Evolutionary conservation across 768 basidiomycete genomes (phyloP).

Genomic region (Chalciporus sphaerocephalus): DNA sequence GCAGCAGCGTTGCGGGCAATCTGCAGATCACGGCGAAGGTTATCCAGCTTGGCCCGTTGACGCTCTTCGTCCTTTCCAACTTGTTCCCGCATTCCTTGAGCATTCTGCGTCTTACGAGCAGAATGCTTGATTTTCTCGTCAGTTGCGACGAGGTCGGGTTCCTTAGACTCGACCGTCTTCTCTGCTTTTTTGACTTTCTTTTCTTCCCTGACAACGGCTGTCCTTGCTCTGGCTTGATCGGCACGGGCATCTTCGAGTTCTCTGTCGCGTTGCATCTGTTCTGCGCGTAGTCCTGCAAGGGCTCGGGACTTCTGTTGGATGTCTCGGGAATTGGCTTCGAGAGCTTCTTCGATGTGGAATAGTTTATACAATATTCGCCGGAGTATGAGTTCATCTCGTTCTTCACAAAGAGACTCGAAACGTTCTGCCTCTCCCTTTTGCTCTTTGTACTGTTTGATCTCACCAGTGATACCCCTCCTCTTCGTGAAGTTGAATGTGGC

Average conservation of each 20-base stretch:
- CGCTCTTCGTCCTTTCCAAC: constrained; percentile 56
- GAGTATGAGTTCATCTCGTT: constrained; percentile 76
- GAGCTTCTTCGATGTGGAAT: constrained; percentile 82
- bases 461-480: constrained; percentile 86
- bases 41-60: constrained; percentile 48
- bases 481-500: constrained; percentile 95
- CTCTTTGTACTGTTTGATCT: constrained; percentile 96
- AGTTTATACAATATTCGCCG: constrained; percentile 83
- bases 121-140: constrained; percentile 90
- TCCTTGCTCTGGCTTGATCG: constrained; percentile 74
- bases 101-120: constrained; percentile 70
- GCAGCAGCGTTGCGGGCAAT: constrained; percentile 66
- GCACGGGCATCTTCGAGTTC: constrained; percentile 69
- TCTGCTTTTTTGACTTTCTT: constrained; percentile 87
- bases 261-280: constrained; percentile 67
- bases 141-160: constrained; percentile 76
- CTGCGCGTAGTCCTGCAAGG: constrained; percentile 60
- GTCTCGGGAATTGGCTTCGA: constrained; percentile 64
- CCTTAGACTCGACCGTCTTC: constrained; percentile 83
- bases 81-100: constrained; percentile 56
- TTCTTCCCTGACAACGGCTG: constrained; percentile 77
- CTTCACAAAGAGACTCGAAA: constrained; percentile 73
- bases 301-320: constrained; percentile 74
- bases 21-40: constrained; percentile 60
- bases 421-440: constrained; percentile 91